Conservation (phyloP, 1,284 basidiomycete genomes). For the Austroboletus novae-zelandiae region DNA sequence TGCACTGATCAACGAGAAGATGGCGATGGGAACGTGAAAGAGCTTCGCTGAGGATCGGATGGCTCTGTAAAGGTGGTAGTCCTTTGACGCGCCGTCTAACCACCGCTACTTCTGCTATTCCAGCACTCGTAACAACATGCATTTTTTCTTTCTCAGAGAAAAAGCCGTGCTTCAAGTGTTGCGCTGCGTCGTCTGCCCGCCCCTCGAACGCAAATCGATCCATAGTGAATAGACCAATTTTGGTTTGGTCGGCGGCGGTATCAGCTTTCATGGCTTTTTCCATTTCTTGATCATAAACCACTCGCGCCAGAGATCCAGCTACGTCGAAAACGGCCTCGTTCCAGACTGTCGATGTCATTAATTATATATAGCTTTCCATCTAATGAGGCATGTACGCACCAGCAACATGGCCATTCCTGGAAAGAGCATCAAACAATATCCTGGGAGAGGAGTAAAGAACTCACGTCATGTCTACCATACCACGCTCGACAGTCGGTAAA, state of each 20-base stretch:
- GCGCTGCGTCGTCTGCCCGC: constrained; percentile 75
- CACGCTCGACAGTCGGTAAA: constrained; percentile 94
- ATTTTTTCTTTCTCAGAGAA: constrained; percentile 44
- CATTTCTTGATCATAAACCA: constrained; percentile 87
- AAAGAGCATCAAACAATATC: constrained; percentile 1
- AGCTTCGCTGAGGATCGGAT: constrained; percentile 14
- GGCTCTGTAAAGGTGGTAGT: constrained; percentile 12
- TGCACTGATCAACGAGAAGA: constrained; percentile 36
- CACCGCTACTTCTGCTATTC: constrained; percentile 42
- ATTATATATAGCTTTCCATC: background rate
- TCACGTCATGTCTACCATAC: constrained; percentile 86
- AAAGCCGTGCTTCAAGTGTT: constrained; percentile 75
- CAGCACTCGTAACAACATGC: constrained; percentile 65
- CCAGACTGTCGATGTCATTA: constrained; percentile 54
- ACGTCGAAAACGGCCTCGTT: constrained; percentile 83
- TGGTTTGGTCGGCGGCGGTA: constrained; percentile 46
- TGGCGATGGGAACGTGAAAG: constrained; percentile 50
- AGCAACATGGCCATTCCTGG: constrained; percentile 72
- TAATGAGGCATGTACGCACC: constrained; percentile 39
- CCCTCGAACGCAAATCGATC: constrained; percentile 84
- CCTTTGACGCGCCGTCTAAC: background rate
- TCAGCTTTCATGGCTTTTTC: constrained; percentile 21
- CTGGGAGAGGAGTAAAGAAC: constrained; percentile 19
- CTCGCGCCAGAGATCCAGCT: constrained; percentile 78
- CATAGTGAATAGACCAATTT: constrained; percentile 71